Percentiles rank a stretch among this genome's conserved stretches.
phyloP scores from a whole-genome alignment of 176 grass and related monocot genomes.

The Bromus sterilis region DNA sequence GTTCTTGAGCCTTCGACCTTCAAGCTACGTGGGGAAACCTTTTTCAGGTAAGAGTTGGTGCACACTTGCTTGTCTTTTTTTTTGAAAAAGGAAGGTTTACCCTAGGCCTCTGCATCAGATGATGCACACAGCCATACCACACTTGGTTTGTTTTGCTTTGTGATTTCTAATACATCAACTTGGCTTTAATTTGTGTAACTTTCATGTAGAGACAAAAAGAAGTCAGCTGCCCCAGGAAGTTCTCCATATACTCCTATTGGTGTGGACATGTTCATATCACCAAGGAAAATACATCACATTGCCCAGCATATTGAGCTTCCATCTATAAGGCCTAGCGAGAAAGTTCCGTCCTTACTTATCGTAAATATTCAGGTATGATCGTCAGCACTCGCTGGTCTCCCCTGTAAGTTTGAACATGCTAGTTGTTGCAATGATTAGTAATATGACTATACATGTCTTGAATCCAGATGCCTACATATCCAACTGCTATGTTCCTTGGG shows the following conservation, averaged over 20 bases:
- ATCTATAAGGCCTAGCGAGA: constrained; percentile 44
- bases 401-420: neutral
- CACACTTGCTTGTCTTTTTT: neutral
- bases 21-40: constrained; percentile 76
- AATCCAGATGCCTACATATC: constrained; percentile 88
- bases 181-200: constrained; percentile 20
- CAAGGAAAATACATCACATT: constrained; percentile 82
- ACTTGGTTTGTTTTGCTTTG: too few species aligned
- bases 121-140: too few species aligned
- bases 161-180: neutral
- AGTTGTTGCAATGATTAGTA: neutral
- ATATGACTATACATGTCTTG: constrained; percentile 13
- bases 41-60: constrained; percentile 70
- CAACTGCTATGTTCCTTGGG: constrained; percentile 89
- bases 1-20: constrained; percentile 77
- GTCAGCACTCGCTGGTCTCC: neutral
- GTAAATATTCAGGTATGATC: constrained; percentile 83
- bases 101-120: too few species aligned
- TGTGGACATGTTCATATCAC: constrained; percentile 79
- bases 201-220: constrained; percentile 81
- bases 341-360: constrained; percentile 79
- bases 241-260: constrained; percentile 79
- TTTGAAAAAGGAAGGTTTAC: too few species aligned
- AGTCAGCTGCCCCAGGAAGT: constrained; percentile 45
- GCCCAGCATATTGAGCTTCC: constrained; percentile 89